These are phyloP conservation scores for Cladosporium phlei DNA, from an alignment of 2,329 filamentous ascomycete genomes.

Conservation along the genomic window DNA sequence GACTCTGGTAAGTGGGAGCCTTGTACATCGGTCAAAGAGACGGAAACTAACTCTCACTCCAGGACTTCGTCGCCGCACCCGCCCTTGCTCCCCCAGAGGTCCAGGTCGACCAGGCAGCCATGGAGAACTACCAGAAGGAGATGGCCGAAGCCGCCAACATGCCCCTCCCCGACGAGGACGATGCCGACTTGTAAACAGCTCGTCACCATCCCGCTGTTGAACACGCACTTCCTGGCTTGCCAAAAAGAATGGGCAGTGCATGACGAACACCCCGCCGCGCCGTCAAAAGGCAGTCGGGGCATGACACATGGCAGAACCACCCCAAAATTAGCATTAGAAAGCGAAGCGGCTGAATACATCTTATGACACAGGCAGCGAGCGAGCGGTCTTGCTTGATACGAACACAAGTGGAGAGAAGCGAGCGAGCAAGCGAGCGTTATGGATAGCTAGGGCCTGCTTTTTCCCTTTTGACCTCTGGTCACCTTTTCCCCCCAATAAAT, in stretches of 20 bases:
- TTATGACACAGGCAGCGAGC: constrained; percentile 12
- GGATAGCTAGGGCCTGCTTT: constrained; percentile 14
- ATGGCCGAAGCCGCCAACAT: constrained; percentile 74
- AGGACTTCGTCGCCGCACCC: constrained; percentile 96
- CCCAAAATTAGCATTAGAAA: constrained; percentile 15
- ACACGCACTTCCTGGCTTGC: neutral
- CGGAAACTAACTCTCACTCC: constrained; percentile 25
- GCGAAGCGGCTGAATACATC: constrained; percentile 14
- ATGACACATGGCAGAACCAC: constrained; percentile 11
- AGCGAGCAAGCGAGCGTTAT: constrained; percentile 9
- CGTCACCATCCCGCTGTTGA: constrained; percentile 4
- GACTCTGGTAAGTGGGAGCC: constrained; percentile 59
- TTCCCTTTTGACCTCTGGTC: too few relatives aligned
- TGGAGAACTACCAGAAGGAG: constrained; percentile 80
- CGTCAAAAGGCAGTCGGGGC: constrained; percentile 4
- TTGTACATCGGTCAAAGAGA: neutral
- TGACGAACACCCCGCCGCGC: constrained; percentile 2
- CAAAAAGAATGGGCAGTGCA: constrained; percentile 5
- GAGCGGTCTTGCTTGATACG: constrained; percentile 11
- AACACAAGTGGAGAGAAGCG: constrained; percentile 8
- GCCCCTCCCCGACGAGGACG: constrained; percentile 93
- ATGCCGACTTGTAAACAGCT: constrained; percentile 55
- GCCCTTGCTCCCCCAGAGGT: constrained; percentile 93
- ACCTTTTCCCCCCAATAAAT: constrained; percentile 11
- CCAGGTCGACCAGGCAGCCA: constrained; percentile 75